phyloP scores from a whole-genome alignment of 2,329 filamentous ascomycete genomes.

The Calonectria henricotiae region DNA sequence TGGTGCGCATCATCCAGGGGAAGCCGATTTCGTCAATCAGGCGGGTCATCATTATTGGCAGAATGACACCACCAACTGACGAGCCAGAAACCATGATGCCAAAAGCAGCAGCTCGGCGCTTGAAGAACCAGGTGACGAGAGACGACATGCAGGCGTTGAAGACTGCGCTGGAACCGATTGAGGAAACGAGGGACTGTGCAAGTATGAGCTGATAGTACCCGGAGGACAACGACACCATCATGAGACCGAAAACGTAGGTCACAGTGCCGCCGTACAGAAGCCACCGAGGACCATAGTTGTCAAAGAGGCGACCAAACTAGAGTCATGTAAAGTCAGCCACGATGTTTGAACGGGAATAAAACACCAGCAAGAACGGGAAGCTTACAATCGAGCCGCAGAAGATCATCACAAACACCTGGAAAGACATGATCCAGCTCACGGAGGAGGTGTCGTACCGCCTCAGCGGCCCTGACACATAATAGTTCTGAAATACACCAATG shows the following conservation, averaged over 20 bases:
- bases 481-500: slow-evolving; percentile 72
- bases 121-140: slow-evolving; percentile 69
- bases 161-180: slow-evolving; percentile 62
- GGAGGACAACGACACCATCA: slow-evolving; percentile 73
- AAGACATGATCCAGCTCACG: slow-evolving; percentile 74
- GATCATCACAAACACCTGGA: slow-evolving; percentile 67
- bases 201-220: slow-evolving; percentile 66
- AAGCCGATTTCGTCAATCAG: slow-evolving; percentile 66
- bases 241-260: slow-evolving; percentile 75
- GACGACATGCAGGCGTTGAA: slow-evolving; percentile 63
- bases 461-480: slow-evolving; percentile 70
- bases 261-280: slow-evolving; percentile 71
- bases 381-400: slow-evolving; percentile 67
- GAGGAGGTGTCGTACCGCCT: slow-evolving; percentile 65
- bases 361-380: slow-evolving; percentile 47
- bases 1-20: slow-evolving; percentile 66
- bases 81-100: slow-evolving; percentile 71
- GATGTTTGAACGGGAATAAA: neutral
- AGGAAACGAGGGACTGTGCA: slow-evolving; percentile 60
- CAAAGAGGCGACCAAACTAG: slow-evolving; percentile 74
- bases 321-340: slow-evolving; percentile 23
- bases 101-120: slow-evolving; percentile 68
- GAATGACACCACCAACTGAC: slow-evolving; percentile 70
- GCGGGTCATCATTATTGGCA: slow-evolving; percentile 74
- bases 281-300: slow-evolving; percentile 75